phyloP scores from a whole-genome alignment of 805 yeast species.

The Nakazawaea ernobii region DNA sequence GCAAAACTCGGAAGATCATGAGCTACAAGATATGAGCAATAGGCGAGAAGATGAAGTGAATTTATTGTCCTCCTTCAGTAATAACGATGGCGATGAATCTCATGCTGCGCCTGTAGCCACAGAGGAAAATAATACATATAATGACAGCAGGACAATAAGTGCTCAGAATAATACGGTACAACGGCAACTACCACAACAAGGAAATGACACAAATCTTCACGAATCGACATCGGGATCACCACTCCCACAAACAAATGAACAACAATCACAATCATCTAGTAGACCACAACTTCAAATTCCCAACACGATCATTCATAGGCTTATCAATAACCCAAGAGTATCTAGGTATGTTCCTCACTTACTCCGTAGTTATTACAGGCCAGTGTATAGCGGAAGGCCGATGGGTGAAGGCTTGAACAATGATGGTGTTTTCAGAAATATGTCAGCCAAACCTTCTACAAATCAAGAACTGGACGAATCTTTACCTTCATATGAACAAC shows the following conservation, averaged over 20 bases:
- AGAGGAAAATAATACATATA: too few species aligned
- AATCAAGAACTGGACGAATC: slow-evolving; percentile 43
- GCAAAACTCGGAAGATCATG: slow-evolving; percentile 6
- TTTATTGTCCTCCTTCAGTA: slow-evolving; percentile 14
- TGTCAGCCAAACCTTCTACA: slow-evolving; percentile 83
- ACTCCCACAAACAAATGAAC: neutral
- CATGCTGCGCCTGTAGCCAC: neutral
- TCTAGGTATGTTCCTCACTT: slow-evolving; percentile 7
- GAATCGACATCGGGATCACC: neutral
- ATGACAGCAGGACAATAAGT: neutral
- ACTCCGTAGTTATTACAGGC: slow-evolving; percentile 4
- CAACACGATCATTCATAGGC: slow-evolving; percentile 7
- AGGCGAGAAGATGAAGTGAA: slow-evolving; percentile 3
- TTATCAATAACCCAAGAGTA: slow-evolving; percentile 7
- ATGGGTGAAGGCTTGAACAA: slow-evolving; percentile 30
- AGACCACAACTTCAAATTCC: slow-evolving; percentile 4
- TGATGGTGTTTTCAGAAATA: slow-evolving; percentile 92
- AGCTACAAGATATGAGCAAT: slow-evolving; percentile 7
- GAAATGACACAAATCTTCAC: neutral
- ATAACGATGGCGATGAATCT: slow-evolving; percentile 2
- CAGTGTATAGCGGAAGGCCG: slow-evolving; percentile 6
- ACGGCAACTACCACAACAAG: neutral
- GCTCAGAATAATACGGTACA: too few species aligned
- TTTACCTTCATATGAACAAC: slow-evolving; percentile 89
- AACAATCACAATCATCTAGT: neutral